Base-by-base conservation (phyloP, 2,329 filamentous ascomycete genomes). In the Ascochyta clinopodiicola region DNA sequence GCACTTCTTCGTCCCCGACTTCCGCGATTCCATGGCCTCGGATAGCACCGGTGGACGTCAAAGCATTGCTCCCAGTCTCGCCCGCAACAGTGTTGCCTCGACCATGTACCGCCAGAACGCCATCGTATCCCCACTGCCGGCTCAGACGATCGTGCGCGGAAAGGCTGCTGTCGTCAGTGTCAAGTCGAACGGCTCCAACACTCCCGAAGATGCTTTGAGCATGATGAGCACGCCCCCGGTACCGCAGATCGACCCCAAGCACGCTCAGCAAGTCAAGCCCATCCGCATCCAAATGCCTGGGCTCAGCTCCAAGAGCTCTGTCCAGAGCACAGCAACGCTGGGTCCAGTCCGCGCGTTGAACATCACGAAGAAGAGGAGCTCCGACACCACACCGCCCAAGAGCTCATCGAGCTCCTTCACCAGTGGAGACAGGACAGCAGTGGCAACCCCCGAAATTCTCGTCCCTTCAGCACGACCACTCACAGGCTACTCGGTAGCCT, bases 81-180 rank as follows among this genome's bases (percentile, higher is more conserved):
- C 79, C 27, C 75, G 80, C 34, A 77, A 69, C 52, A 86, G 84
- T 70, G 90, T 98, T 61, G 93, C 92, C 3, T 96, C 93, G 1
- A 97, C 94, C 19, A 92, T 96, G 48, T 98, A 97, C 72, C 90
- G 92, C 63, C 94, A 93, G 79, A 92, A 96, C 69, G 92, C 91
- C 15, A 87, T 96, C 47, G 86, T 96, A 65, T 92, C 82, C 72
- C 90, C 81, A 2, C 79, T 88, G 51, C 89, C 93, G 0, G 92
- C 92, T 0, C 92, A 95, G 69, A 95, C 92, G 47, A 90, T 91
- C 55, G 90, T 94, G 72, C 87, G 92, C 57, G 90, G 90, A 61
- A 96, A 95, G 77, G 92, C 95, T 9, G 93, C 92, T 32, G 88
- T 98, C 71, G 92, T 99, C 72, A 96, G 91, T 68, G 92, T 99